Evolutionary conservation across 768 basidiomycete genomes (phyloP), one percentile per base, ranked within the genome.

Genomic region (Suillus variegatus): DNA sequence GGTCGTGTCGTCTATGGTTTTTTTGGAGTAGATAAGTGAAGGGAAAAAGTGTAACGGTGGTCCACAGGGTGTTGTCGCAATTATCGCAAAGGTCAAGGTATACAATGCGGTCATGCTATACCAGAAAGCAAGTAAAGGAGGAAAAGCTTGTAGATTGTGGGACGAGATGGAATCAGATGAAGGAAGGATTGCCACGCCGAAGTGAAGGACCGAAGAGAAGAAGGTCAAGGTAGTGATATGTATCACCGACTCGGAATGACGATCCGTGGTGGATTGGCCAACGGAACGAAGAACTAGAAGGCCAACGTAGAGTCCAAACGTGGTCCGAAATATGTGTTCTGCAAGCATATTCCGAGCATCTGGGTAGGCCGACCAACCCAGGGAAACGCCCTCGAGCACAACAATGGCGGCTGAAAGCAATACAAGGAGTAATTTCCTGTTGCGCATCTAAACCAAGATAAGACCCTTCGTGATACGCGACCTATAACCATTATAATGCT

Each of bases 31-130:
- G 43, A 96, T 88, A 13, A 78, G 77, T 64, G 88, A 84, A n/a
- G 88, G 80, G 1, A 92, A 90, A 71, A 86, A 93, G 72, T 93
- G 86, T 6, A 96, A 79, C 10, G 82, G 78, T 0, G 95, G 95
- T 0, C 94, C 94, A 44, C 84, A 80, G 3, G 90, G 91, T 2
- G 88, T 89, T 7, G 77, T 80, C 61, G 80, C 73, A 20, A 79
- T 75, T n/a, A 89, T 57, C 43, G 79, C 64, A 63, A 79, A 79
- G 2, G 82, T 77, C 20, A 85, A 44, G 32, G 77, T 72, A 69
- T 89, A 90, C 22, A 90, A 72, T 6, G 70, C 79, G 18, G 90
- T 71, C 10, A 82, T 78, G 3, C 82, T 74, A 62, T 86, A 86
- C 86, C 88, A 90, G 6, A 89, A 71, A 32, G 67, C 74, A 68